A percentile compares a stretch with the other conserved stretches of the same genome.
Conservation (phyloP, 345 rosid species). For the Lepidium sativum region DNA sequence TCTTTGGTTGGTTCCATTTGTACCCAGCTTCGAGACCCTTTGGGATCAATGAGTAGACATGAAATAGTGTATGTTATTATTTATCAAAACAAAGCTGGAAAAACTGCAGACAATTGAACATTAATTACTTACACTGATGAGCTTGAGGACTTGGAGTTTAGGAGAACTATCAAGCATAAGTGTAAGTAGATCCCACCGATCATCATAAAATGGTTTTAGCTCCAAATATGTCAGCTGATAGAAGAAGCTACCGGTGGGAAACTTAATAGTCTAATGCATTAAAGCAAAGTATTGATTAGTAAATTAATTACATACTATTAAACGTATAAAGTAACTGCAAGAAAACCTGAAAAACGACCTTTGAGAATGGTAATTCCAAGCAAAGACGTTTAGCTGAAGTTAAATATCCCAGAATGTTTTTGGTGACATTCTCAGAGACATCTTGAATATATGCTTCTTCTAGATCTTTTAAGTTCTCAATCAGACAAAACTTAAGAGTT, state of each 20-base stretch:
- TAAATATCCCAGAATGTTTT: background rate
- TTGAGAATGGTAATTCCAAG: no score
- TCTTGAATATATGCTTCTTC: background rate
- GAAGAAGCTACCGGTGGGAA: background rate
- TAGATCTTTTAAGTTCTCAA: background rate
- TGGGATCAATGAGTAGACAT: no score
- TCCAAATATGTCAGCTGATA: background rate
- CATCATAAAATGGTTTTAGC: background rate
- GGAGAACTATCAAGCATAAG: background rate
- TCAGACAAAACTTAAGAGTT: background rate
- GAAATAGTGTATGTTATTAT: no score
- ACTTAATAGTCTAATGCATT: background rate
- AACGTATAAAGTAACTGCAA: no score
- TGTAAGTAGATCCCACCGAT: background rate
- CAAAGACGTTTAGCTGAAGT: conserved; percentile 8
- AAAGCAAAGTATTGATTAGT: no score
- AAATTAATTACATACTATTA: no score
- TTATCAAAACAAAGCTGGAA: no score
- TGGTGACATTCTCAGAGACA: background rate
- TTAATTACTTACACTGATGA: background rate
- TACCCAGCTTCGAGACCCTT: no score
- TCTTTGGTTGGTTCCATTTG: no score
- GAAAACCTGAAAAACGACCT: no score
- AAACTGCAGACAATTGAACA: no score
- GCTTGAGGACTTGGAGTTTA: background rate